Percentiles rank a stretch among this genome's conserved stretches.
These are phyloP conservation scores for Benincasa hispida DNA, from an alignment of 306 rosid genomes.

Conservation along the genomic window DNA sequence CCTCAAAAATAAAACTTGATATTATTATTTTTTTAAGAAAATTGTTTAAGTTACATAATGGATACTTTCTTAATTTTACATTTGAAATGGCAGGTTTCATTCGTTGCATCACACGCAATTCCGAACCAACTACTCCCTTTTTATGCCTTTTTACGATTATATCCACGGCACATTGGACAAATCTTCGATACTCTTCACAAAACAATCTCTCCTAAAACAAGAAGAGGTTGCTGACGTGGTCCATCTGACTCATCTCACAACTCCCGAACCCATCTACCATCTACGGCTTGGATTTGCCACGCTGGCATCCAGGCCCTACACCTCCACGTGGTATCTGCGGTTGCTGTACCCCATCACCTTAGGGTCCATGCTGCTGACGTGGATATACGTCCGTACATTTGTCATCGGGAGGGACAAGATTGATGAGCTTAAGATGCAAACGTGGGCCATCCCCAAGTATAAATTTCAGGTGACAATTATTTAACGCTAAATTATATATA, in stretches of 20 bases:
- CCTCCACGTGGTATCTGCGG: slow-evolving; percentile 20
- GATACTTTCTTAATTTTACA: no score
- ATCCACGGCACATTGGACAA: slow-evolving; percentile 19
- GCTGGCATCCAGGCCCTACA: slow-evolving; percentile 20
- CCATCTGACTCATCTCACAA: slow-evolving; percentile 26
- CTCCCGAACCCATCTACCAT: slow-evolving; percentile 20
- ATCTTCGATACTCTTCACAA: slow-evolving; percentile 10
- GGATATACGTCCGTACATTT: slow-evolving; percentile 13
- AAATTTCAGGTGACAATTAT: background rate
- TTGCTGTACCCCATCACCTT: slow-evolving; percentile 24
- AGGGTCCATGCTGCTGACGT: slow-evolving; percentile 10
- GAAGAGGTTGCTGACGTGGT: slow-evolving; percentile 23
- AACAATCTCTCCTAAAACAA: background rate
- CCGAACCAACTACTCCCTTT: slow-evolving; percentile 25
- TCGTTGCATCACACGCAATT: slow-evolving; percentile 34
- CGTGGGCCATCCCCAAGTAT: slow-evolving; percentile 31
- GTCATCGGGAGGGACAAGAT: slow-evolving; percentile 11
- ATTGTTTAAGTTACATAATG: no score
- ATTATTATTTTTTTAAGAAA: no score
- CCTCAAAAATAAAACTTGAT: no score
- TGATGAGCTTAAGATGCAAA: slow-evolving; percentile 12
- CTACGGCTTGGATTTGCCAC: slow-evolving; percentile 19
- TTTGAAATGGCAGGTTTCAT: slow-evolving; percentile 12
- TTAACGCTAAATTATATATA: no score
- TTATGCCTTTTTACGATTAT: slow-evolving; percentile 29